These are phyloP conservation scores for Heterobasidion annosum DNA, from an alignment of 1,284 basidiomycete genomes.

Conservation along the genomic window DNA sequence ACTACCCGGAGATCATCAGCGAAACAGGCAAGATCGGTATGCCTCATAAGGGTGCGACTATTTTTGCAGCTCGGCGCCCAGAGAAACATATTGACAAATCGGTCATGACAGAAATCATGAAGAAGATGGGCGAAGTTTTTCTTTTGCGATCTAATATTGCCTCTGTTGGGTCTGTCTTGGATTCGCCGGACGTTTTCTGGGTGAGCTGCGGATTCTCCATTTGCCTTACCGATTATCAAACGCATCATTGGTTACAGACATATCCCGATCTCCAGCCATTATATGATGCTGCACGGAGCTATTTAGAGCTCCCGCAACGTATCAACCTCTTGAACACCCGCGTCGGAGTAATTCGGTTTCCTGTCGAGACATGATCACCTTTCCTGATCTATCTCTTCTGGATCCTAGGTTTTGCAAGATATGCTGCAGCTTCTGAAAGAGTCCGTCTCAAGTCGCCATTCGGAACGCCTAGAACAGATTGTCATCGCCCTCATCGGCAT, in stretches of 20 bases:
- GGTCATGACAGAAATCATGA: conserved; percentile 80
- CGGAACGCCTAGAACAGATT: conserved; percentile 92
- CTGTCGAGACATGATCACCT: background rate
- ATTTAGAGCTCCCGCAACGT: conserved; percentile 91
- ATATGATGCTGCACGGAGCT: conserved; percentile 88
- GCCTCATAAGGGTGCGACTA: conserved; percentile 55
- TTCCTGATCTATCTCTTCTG: background rate
- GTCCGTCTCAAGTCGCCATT: conserved; percentile 85
- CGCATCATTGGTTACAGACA: conserved; percentile 33
- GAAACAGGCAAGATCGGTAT: conserved; percentile 94
- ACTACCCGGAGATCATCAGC: conserved; percentile 89
- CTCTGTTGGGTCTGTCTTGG: conserved; percentile 90
- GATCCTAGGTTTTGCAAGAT: conserved; percentile 79
- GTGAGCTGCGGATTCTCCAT: conserved; percentile 29
- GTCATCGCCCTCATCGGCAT: conserved; percentile 90
- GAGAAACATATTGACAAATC: background rate
- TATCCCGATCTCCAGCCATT: conserved; percentile 93
- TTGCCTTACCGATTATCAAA: background rate
- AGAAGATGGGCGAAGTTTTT: conserved; percentile 93
- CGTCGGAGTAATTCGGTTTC: conserved; percentile 57
- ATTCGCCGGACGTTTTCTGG: conserved; percentile 96
- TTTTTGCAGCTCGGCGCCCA: background rate
- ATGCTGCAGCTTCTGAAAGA: conserved; percentile 96
- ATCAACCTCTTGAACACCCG: conserved; percentile 91
- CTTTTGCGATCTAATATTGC: conserved; percentile 93